Base-by-base conservation (phyloP, 176 grass and related monocot genomes). In the Metroxylon sagu region DNA sequence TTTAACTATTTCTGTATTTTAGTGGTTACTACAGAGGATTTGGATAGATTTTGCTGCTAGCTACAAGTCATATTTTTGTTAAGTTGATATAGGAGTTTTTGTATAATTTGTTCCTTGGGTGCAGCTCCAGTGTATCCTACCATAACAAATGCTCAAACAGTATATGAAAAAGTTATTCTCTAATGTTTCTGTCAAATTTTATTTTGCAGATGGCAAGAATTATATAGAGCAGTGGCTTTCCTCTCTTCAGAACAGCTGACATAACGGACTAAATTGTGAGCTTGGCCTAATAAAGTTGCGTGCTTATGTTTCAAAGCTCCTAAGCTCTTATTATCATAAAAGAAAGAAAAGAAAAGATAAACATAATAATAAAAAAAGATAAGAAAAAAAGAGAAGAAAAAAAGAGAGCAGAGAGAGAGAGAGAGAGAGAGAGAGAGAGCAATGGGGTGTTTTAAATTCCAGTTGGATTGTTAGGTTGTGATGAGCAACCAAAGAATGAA, bases 161-260 rank as follows among this genome's bases (percentile, higher is more conserved):
- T 43, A 43, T 43, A 43, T 6, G 23, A 56, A 56, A 7, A 56
- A 14, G 19, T 23, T 56, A 18, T 23, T 56, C 23, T 16, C 52
- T 68, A 55, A 31, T 55, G 7, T 17, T 14, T n/a, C 54, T 56
- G 30, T 5, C 14, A 21, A 55, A 6, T 68, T 67, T 39, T 5
- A 17, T 68, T 14, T 25, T 56, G 65, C 49, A 68, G 65, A 68
- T 68, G 52, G 27, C 52, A 68, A 68, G 52, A 56, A 68, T 6
- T 68, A n/a, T 16, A 56, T 68, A 43, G 65, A 68, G 25, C 28
- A 56, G 43, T 68, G 52, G 65, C 65, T 68, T 54, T 31, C 51
- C 16, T 54, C 52, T 16, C 52, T 56, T 59, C 27, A 17, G 16
- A 31, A 43, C 26, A 6, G n/a, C 52, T 25, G 29, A 55, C 4